Conservation (phyloP, 768 basidiomycete genomes). For the Panaeolus cyanescens region DNA sequence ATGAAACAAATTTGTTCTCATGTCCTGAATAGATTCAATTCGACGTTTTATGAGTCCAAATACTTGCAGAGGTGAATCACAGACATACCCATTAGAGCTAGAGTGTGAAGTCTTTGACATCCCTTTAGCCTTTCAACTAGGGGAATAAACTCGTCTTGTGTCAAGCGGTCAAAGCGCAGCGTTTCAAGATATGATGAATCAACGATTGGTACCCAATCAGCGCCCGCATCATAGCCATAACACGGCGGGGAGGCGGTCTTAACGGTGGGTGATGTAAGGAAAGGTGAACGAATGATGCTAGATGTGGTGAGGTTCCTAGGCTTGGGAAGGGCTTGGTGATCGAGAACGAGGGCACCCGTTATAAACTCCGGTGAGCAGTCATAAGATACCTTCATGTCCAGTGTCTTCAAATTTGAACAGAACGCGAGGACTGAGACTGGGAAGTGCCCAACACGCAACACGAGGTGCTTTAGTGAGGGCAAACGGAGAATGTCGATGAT, state of each 20-base stretch:
- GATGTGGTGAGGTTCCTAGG: neutral
- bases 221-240: neutral
- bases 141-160: neutral
- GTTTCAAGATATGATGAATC: neutral
- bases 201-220: neutral
- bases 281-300: neutral
- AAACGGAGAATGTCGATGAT: neutral
- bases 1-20: neutral
- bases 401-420: neutral
- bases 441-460: neutral
- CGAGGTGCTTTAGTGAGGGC: neutral
- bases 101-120: neutral
- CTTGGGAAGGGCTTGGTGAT: constrained; percentile 3
- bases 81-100: neutral
- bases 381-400: neutral
- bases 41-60: neutral
- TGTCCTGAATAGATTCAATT: neutral
- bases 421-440: neutral
- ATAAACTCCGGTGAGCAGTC: neutral
- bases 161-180: neutral
- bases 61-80: neutral
- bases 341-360: neutral
- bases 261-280: neutral
- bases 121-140: neutral
- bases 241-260: neutral